A percentile compares a stretch with the other conserved stretches of the same genome.
Evolutionary conservation across 1,284 basidiomycete species (phyloP).

Genomic region (Sanguinoderma infundibulare): DNA sequence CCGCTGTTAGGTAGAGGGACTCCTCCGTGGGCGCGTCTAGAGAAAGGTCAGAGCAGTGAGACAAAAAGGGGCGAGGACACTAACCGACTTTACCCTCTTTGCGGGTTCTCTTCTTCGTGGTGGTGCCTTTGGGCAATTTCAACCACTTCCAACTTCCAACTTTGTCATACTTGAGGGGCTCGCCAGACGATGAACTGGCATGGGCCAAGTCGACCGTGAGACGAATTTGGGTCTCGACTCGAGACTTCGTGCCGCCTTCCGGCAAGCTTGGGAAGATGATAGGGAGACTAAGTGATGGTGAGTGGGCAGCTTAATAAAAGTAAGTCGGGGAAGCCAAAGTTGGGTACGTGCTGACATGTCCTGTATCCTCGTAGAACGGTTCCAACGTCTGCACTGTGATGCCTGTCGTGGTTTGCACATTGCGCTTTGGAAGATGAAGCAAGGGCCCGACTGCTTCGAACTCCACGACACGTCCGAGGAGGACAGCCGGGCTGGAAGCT

Average conservation of each 20-base stretch:
- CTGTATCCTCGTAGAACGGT: background rate
- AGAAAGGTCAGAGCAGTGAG: constrained; percentile 28
- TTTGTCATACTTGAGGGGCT: constrained; percentile 68
- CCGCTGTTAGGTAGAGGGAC: constrained; percentile 69
- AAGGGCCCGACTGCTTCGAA: no score
- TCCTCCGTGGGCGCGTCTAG: constrained; percentile 75
- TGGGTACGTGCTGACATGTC: background rate
- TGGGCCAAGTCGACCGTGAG: constrained; percentile 79
- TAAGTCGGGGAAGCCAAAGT: background rate
- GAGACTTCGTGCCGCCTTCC: constrained; percentile 85
- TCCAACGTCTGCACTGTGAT: background rate
- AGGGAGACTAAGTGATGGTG: constrained; percentile 53
- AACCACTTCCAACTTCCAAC: constrained; percentile 88
- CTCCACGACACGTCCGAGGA: no score
- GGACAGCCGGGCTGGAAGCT: no score
- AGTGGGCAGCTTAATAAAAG: no score
- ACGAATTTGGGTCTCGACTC: constrained; percentile 92
- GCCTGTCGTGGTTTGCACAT: no score
- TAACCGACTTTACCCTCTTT: constrained; percentile 87
- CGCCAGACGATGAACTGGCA: constrained; percentile 59
- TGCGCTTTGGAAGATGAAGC: no score
- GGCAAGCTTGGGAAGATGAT: constrained; percentile 88
- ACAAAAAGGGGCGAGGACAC: constrained; percentile 22
- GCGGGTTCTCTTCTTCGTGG: constrained; percentile 81
- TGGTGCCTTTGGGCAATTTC: constrained; percentile 75